Evolutionary conservation across 768 basidiomycete species (phyloP).

Genomic region (Boletales sp.): DNA sequence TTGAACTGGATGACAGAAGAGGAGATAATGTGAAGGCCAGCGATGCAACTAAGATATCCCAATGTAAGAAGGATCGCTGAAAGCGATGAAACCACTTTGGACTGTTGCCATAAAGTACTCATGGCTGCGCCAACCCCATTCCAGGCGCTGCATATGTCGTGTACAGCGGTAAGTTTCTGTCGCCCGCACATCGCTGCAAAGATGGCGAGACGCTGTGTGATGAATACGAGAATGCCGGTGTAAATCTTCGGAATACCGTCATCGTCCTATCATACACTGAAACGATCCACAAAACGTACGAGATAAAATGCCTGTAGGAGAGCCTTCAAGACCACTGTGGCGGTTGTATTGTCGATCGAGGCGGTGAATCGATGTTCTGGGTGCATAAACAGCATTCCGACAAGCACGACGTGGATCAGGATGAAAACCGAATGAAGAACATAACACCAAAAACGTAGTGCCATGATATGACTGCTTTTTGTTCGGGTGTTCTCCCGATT

Average conservation of each 20-base stretch:
- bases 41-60: slow-evolving; percentile 14
- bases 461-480: too few relatives aligned
- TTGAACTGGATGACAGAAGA: slow-evolving; percentile 19
- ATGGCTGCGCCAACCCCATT: slow-evolving; percentile 21
- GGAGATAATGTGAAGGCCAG: slow-evolving; percentile 22
- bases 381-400: too few relatives aligned
- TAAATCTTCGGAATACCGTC: slow-evolving; percentile 7
- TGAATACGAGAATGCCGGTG: slow-evolving; percentile 10
- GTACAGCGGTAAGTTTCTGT: slow-evolving; percentile 17
- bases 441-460: too few relatives aligned
- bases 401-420: too few relatives aligned
- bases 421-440: too few relatives aligned
- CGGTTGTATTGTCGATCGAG: too few relatives aligned
- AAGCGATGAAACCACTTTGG: slow-evolving; percentile 5
- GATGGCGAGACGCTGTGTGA: slow-evolving; percentile 13
- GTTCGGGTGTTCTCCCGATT: too few relatives aligned
- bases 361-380: too few relatives aligned
- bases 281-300: too few relatives aligned
- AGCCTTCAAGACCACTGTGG: too few relatives aligned
- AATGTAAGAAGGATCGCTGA: slow-evolving; percentile 1
- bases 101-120: slow-evolving; percentile 17
- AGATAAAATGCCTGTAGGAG: too few relatives aligned
- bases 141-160: slow-evolving; percentile 21
- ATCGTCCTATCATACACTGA: background rate
- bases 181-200: slow-evolving; percentile 1